phyloP scores from a whole-genome alignment of 2,329 filamentous ascomycete genomes.

The Alternaria arbusti region DNA sequence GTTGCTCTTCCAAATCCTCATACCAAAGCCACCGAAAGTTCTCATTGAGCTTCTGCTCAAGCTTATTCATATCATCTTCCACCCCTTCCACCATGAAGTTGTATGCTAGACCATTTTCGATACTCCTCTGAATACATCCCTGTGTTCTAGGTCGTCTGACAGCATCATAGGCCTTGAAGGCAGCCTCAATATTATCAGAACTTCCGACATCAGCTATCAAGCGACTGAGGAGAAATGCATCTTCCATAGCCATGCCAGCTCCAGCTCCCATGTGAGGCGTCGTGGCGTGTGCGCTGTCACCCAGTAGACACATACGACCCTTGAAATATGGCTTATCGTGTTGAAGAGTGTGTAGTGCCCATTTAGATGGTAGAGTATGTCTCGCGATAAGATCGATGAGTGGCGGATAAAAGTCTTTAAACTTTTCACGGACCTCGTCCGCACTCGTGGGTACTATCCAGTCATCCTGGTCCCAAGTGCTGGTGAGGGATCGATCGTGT shows the following conservation, averaged over 20 bases:
- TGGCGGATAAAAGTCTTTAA: slow-evolving; percentile 19
- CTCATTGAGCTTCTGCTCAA: slow-evolving; percentile 21
- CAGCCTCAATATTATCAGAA: slow-evolving; percentile 29
- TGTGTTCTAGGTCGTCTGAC: slow-evolving; percentile 48
- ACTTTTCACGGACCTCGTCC: slow-evolving; percentile 24
- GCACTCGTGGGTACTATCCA: slow-evolving; percentile 27
- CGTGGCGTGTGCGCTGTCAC: slow-evolving; percentile 62
- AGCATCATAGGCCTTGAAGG: slow-evolving; percentile 47
- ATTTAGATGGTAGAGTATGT: slow-evolving; percentile 50
- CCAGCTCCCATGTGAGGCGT: slow-evolving; percentile 62
- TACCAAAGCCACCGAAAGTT: slow-evolving; percentile 38
- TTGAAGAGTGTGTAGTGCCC: slow-evolving; percentile 60
- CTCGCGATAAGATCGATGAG: slow-evolving; percentile 19
- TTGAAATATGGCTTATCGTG: slow-evolving; percentile 53
- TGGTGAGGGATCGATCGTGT: slow-evolving; percentile 10
- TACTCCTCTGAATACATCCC: slow-evolving; percentile 40
- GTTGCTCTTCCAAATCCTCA: slow-evolving; percentile 33
- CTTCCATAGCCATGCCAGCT: slow-evolving; percentile 62
- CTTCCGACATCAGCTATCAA: slow-evolving; percentile 33
- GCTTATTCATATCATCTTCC: slow-evolving; percentile 19
- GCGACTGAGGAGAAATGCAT: slow-evolving; percentile 53
- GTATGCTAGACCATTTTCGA: slow-evolving; percentile 25
- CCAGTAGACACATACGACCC: slow-evolving; percentile 54
- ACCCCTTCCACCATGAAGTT: slow-evolving; percentile 26
- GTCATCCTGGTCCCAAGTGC: slow-evolving; percentile 12